Percentiles rank a stretch among this genome's conserved stretches.
Conservation (phyloP, 495 filamentous ascomycete species). For the Platismatia glauca region DNA sequence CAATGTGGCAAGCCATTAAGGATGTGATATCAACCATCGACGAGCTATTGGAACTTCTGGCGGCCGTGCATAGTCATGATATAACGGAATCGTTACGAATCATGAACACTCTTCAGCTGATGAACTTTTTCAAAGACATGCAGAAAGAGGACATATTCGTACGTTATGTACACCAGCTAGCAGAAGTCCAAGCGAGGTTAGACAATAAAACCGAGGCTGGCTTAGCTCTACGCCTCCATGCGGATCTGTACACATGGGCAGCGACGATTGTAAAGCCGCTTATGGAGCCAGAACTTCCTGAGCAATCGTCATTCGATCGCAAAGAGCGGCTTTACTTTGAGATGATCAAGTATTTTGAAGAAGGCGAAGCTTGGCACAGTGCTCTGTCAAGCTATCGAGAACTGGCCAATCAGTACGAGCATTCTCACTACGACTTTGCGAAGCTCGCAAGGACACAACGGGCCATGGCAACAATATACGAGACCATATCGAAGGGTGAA, state of each 20-base stretch:
- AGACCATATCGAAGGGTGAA: conserved; percentile 72
- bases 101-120: conserved; percentile 78
- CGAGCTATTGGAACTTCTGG: conserved; percentile 82
- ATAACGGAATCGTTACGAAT: conserved; percentile 67
- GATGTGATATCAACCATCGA: conserved; percentile 75
- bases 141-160: conserved; percentile 96
- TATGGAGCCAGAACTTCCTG: conserved; percentile 63
- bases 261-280: conserved; percentile 58
- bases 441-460: conserved; percentile 84
- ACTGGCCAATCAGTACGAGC: conserved; percentile 80
- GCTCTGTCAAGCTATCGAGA: conserved; percentile 88
- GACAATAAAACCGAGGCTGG: conserved; percentile 85
- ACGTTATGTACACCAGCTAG: conserved; percentile 90
- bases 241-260: conserved; percentile 91
- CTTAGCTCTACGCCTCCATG: conserved; percentile 80
- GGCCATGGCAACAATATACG: conserved; percentile 90
- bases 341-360: conserved; percentile 90
- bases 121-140: conserved; percentile 97
- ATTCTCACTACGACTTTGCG: conserved; percentile 78
- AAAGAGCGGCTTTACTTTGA: conserved; percentile 88
- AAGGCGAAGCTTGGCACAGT: conserved; percentile 84
- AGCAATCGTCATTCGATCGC: conserved; percentile 83
- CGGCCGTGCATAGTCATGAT: conserved; percentile 81
- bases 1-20: conserved; percentile 65
- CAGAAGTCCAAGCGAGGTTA: conserved; percentile 62